phyloP scores from a whole-genome alignment of 495 filamentous ascomycete species.

The Hypoxylon cercidicola region DNA sequence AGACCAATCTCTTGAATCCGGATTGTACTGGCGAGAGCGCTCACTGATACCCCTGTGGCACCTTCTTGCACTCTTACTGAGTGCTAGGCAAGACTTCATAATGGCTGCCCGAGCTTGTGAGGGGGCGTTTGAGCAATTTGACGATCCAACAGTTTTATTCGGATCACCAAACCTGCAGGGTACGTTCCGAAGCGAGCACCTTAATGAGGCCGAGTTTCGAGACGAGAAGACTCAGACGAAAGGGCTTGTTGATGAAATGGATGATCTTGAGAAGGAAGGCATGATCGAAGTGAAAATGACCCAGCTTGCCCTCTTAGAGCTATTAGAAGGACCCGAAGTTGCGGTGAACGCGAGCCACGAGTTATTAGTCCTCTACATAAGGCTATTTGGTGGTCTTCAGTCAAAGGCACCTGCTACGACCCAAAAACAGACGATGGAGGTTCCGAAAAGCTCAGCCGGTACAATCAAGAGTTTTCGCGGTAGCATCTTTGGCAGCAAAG shows the following conservation, averaged over 20 bases:
- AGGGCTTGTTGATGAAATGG: constrained; percentile 76
- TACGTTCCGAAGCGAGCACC: constrained; percentile 62
- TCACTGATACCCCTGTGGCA: constrained; percentile 82
- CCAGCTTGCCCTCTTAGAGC: constrained; percentile 83
- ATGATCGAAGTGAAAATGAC: constrained; percentile 95
- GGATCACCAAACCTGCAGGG: constrained; percentile 58
- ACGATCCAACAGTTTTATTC: constrained; percentile 66
- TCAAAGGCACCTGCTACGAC: constrained; percentile 46
- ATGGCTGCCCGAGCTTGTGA: constrained; percentile 83
- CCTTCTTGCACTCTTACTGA: constrained; percentile 83
- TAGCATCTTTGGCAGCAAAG: constrained; percentile 74
- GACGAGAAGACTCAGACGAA: constrained; percentile 51
- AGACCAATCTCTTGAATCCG: constrained; percentile 50
- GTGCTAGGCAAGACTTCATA: constrained; percentile 84
- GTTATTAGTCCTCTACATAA: constrained; percentile 80
- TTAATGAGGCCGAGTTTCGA: constrained; percentile 56
- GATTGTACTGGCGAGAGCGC: constrained; percentile 61
- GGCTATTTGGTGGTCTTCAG: constrained; percentile 73
- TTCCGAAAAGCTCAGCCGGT: constrained; percentile 74
- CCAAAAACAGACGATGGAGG: constrained; percentile 53
- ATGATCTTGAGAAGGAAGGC: constrained; percentile 78
- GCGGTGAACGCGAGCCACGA: constrained; percentile 87
- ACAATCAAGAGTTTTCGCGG: constrained; percentile 77
- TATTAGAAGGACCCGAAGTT: constrained; percentile 79
- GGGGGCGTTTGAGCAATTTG: constrained; percentile 89